Evolutionary conservation across 2,329 filamentous ascomycete species (phyloP).

Genomic region (Zymoseptoria ardabiliae): DNA sequence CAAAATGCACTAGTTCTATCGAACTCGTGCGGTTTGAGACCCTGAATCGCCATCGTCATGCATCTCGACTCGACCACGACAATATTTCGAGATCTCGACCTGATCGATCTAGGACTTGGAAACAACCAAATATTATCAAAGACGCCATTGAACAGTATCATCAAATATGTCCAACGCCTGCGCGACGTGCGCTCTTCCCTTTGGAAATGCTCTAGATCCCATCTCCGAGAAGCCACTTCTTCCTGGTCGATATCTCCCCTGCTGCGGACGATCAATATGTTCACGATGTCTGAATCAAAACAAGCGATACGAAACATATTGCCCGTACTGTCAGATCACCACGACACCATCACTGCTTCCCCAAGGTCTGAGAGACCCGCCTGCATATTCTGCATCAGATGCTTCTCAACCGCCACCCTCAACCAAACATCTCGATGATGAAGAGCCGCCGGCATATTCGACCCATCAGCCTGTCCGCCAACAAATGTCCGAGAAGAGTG

Average conservation of each 20-base stretch:
- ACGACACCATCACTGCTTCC: constrained; percentile 52
- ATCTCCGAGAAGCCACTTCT: constrained; percentile 52
- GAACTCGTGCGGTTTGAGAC: background rate
- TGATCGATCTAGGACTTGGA: background rate
- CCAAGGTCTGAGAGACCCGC: constrained; percentile 61
- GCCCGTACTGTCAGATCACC: constrained; percentile 71
- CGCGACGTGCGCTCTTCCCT: constrained; percentile 28
- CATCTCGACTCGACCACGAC: background rate
- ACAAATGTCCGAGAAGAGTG: constrained; percentile 27
- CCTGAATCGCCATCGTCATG: background rate
- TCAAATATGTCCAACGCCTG: constrained; percentile 20
- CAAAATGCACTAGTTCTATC: background rate
- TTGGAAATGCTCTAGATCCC: constrained; percentile 17
- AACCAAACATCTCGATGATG: constrained; percentile 19
- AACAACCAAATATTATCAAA: background rate
- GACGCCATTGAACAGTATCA: background rate
- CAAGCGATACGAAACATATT: constrained; percentile 57
- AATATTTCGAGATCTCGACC: background rate
- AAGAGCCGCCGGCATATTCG: constrained; percentile 41
- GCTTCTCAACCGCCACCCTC: constrained; percentile 9
- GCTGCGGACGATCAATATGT: constrained; percentile 66
- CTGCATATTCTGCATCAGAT: constrained; percentile 47
- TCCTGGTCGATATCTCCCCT: constrained; percentile 55
- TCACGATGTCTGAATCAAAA: constrained; percentile 63
- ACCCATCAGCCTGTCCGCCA: constrained; percentile 21